Evolutionary conservation across 441 rosid species (phyloP).

Genomic region (Bocquillonia castaneifolia): DNA sequence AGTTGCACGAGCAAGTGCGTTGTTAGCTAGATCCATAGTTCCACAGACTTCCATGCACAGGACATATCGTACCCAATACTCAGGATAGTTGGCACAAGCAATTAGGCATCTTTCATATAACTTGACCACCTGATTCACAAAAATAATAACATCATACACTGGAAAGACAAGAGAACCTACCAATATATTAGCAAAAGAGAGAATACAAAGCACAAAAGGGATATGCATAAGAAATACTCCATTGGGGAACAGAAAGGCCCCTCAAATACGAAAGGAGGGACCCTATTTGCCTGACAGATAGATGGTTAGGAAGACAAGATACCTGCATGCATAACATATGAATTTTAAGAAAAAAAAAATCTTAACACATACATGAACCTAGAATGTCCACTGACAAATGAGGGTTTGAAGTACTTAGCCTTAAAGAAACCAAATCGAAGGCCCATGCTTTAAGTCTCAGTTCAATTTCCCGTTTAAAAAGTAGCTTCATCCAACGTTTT

Average conservation of each 20-base stretch:
- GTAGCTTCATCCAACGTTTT: conserved; percentile 97
- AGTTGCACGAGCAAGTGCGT: conserved; percentile 86
- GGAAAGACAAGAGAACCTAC: conserved; percentile 19
- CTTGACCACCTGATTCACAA: conserved; percentile 68
- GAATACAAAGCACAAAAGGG: conserved; percentile 53
- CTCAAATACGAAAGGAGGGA: conserved; percentile 75
- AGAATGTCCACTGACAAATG: conserved; percentile 68
- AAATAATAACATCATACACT: conserved; percentile 23
- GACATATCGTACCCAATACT: conserved; percentile 84
- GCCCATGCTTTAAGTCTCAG: conserved; percentile 93
- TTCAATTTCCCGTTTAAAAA: conserved; percentile 80
- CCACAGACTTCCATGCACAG: conserved; percentile 75
- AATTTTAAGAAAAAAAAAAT: conserved; percentile 53
- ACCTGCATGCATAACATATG: conserved; percentile 95
- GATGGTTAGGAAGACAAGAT: conserved; percentile 90
- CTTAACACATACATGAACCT: conserved; percentile 58
- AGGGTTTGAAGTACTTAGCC: conserved; percentile 94
- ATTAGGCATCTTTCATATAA: conserved; percentile 88
- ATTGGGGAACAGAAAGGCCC: conserved; percentile 82
- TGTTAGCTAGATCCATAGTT: conserved; percentile 79
- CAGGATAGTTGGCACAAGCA: conserved; percentile 91
- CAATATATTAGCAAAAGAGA: conserved; percentile 22
- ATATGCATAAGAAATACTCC: conserved; percentile 87
- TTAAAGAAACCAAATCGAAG: conserved; percentile 83
- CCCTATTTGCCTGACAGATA: conserved; percentile 92